Base-by-base conservation (phyloP, 2,329 filamentous ascomycete species). In the Alternaria brassicae region DNA sequence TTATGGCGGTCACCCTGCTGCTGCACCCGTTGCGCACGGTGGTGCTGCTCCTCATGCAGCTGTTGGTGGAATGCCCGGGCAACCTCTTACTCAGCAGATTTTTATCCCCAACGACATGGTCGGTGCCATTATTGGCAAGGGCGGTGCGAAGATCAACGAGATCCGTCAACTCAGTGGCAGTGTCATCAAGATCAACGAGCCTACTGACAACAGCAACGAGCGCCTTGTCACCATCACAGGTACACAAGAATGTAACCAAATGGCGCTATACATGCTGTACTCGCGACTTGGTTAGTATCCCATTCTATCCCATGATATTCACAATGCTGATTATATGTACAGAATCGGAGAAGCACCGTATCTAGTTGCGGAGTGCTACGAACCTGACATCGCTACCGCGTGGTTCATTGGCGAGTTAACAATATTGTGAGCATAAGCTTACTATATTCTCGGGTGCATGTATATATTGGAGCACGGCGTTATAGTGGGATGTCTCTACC, bases 41-140 rank as follows among this genome's bases (percentile, higher is more conserved):
- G 90, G 88, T 21, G 89, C 90, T 53, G 89, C 91, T 50, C 87
- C 88, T 62, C 90, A 91, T 72, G 90, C 92, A 87, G 62, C 68
- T 17, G 53, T 56, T 15, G 67, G 67, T 39, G 69, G 66, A 80
- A 85, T 93, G 72, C 89, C 91, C 39, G 92, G 91, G 51, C 89
- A 74, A 56, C 92, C 93, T 50, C 84, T 98, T 73, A 99, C 95
- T 3, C 95, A 99, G 80, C 95, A 99, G 80, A 99, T 99, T 68
- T 99, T 91, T 81, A 99, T 99, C 71, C 95, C 95, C 58, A 99
- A 99, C 77, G 95, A 99, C 75, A 98, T 99, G 95, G 95, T 99
- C 53, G 95, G 95, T 64, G 95, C 95, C 56, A 99, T 99, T 72
- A 99, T 99, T 71, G 95, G 95, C 74, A 99, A 99, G 82, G 95